These are phyloP conservation scores for Nakazawaea anatomiae DNA, from an alignment of 805 yeast species.

Conservation along the genomic window DNA sequence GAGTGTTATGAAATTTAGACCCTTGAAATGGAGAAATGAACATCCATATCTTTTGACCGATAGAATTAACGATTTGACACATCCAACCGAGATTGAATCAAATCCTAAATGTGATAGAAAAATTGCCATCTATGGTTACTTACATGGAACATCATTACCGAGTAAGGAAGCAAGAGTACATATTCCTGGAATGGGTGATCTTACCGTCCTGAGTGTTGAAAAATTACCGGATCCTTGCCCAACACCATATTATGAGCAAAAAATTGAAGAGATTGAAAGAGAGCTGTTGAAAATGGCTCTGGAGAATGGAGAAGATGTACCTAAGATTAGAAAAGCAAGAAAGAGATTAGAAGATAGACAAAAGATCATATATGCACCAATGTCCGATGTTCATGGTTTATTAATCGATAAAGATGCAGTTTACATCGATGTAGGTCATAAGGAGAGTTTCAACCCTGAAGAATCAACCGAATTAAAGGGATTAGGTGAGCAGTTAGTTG, in stretches of 20 bases:
- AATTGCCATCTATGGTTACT: constrained; percentile 87
- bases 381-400: constrained; percentile 99
- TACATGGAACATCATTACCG: constrained; percentile 89
- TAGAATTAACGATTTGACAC: constrained; percentile 86
- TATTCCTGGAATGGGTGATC: constrained; percentile 94
- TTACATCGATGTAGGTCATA: constrained; percentile 71
- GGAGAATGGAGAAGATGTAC: constrained; percentile 47
- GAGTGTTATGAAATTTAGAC: constrained; percentile 96
- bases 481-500: constrained; percentile 81
- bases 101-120: constrained; percentile 84
- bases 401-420: constrained; percentile 96
- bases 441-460: constrained; percentile 18
- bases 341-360: constrained; percentile 91
- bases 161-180: constrained; percentile 70
- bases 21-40: constrained; percentile 98
- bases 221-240: constrained; percentile 98
- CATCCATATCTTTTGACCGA: constrained; percentile 93
- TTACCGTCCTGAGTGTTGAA: constrained; percentile 68
- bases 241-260: constrained; percentile 88
- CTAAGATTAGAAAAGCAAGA: constrained; percentile 48
- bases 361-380: constrained; percentile 94
- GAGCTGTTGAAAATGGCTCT: constrained; percentile 65
- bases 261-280: constrained; percentile 72
- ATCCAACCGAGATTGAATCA: constrained; percentile 73
- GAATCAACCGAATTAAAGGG: constrained; percentile 39